Evolutionary conservation across 2,329 filamentous ascomycete species (phyloP), one percentile per base, ranked within the genome.

Genomic region (Fusarium sp.): DNA sequence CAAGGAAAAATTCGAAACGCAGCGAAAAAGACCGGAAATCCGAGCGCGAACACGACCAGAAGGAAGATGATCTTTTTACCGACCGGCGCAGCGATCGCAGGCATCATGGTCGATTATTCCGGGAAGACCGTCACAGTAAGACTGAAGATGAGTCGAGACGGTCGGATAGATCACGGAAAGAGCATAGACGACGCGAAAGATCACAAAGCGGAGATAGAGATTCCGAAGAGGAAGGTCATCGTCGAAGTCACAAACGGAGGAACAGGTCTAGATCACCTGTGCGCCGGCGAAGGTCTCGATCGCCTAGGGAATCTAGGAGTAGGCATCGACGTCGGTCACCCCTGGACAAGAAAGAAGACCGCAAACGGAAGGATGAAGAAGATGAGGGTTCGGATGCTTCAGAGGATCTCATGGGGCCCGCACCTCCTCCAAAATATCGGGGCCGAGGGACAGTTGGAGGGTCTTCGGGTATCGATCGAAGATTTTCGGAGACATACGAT

Each of bases 381-480:
- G 59, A 69, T 26, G 66, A 76, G 7, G 74, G 76, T 39, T 94
- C 92, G 0, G 93, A 97, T 76, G 90, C 92, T 1, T 81, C 94
- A 5, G 90, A 94, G 58, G 88, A 91, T 5, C 82, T 95, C 20
- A 90, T 97, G 34, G 95, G 94, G 0, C 94, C 94, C 1, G 89
- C 87, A 10, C 89, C 90, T 28, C 85, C 85, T 20, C 81, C 82
- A 5, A 79, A 67, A 44, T 74, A 75, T 49, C 90, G 92, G 28
- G 94, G 94, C 11, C 88, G 94, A 39, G 94, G 94, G 38, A 88
- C 88, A 15, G 84, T 88, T 39, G 82, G 85, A 6, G 85, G 85
- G 2, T 79, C 82, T 7, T 90, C 90, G 26, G 89, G 87, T 11
- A 97, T 98, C 69, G 94, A 98, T 75, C 84, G 87, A 24, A 92